Evolutionary conservation across 2,329 filamentous ascomycete species (phyloP).

Genomic region (Claviceps monticola): DNA sequence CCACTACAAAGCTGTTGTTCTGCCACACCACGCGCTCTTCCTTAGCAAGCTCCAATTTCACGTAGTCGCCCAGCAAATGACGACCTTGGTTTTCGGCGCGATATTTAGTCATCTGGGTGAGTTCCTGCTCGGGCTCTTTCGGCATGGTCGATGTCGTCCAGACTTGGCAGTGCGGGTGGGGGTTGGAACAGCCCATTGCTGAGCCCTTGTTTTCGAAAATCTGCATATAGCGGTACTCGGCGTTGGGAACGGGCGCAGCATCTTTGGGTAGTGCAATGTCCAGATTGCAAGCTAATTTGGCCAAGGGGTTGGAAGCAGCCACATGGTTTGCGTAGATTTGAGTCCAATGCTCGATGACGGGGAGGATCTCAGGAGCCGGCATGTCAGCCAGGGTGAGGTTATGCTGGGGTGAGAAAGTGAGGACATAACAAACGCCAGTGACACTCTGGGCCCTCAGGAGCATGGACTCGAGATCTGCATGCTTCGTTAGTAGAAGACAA

Average conservation of each 20-base stretch:
- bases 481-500: neutral
- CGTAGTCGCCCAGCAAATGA: slow-evolving; percentile 78
- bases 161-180: slow-evolving; percentile 90
- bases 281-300: slow-evolving; percentile 23
- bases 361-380: slow-evolving; percentile 58
- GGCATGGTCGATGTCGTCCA: slow-evolving; percentile 90
- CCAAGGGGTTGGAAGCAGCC: slow-evolving; percentile 54
- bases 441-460: slow-evolving; percentile 75
- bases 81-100: slow-evolving; percentile 54
- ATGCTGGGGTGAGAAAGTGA: slow-evolving; percentile 86
- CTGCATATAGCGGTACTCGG: slow-evolving; percentile 92
- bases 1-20: slow-evolving; percentile 70
- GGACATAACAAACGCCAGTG: slow-evolving; percentile 91
- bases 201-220: slow-evolving; percentile 99
- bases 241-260: slow-evolving; percentile 36
- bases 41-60: slow-evolving; percentile 66
- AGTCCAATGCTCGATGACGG: slow-evolving; percentile 82
- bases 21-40: slow-evolving; percentile 77
- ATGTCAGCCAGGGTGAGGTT: slow-evolving; percentile 90
- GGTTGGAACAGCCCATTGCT: slow-evolving; percentile 97
- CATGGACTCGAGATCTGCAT: slow-evolving; percentile 52
- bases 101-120: slow-evolving; percentile 69
- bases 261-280: slow-evolving; percentile 25
- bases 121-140: slow-evolving; percentile 73
- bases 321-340: slow-evolving; percentile 76